Base-by-base conservation (phyloP, 2,329 filamentous ascomycete species). In the Rasamsonia emersonii region DNA sequence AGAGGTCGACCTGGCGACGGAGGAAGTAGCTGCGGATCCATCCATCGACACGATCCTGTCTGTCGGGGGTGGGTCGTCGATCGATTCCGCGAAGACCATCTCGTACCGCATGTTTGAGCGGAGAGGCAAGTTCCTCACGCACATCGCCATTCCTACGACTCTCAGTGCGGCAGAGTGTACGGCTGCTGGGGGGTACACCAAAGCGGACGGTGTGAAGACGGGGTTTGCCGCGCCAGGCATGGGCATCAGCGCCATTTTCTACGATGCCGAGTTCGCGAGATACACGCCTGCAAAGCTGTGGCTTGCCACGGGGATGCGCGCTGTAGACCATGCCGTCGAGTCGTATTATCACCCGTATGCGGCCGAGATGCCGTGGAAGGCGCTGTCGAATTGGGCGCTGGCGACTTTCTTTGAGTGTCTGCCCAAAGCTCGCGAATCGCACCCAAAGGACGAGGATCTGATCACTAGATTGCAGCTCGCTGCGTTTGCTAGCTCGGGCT, bases 301-400 rank as follows among this genome's bases (percentile, higher is more conserved):
- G 58, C 49, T 69, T 30, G 64, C 62, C 31, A 75, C 71, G 0
- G 71, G 64, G 0, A 49, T 76, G 33, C 53, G 71, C 9, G 68
- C 71, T 0, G 49, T 75, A 34, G 71, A 75, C 42, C 71, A 76
- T 40, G 69, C 71, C 0, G 54, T 75, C 29, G 71, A 76, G 45
- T 36, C 64, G 2, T 51, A 71, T 37, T 73, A 73, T 41, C 67
- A 75, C 36, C 66, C 67, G 1, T 65, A 62, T 0, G 59, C 67
- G 2, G 61, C 60, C 1, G 70, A 73, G 44, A 59, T 72, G 45
- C 71, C 70, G 0, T 61, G 59, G 11, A 58, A 64, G n/a, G 57
- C 62, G 40, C 51, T 68, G 38, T 50, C 55, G 1, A 38, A 73
- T 18, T 56, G 58, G 17, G 63, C 70, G 2, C 64, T 68, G 0